phyloP scores from a whole-genome alignment of 257 asterid species.

The Euphrasia confusa region DNA sequence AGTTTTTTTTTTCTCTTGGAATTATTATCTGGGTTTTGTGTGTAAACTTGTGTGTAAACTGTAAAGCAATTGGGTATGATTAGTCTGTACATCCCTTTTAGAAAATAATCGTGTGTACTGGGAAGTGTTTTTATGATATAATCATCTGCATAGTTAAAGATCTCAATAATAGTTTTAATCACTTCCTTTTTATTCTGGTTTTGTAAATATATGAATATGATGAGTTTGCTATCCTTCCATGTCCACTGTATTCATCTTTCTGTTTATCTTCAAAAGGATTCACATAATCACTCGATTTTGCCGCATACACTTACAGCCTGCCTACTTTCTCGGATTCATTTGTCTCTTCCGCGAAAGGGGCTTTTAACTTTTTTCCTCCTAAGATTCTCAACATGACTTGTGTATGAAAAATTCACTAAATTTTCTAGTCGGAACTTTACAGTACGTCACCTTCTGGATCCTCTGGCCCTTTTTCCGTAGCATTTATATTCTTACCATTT shows the following conservation, averaged over 20 bases:
- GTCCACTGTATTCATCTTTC: neutral
- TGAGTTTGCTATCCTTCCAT: neutral
- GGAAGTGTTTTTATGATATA: neutral
- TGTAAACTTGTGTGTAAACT: neutral
- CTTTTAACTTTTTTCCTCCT: neutral
- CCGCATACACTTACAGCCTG: neutral
- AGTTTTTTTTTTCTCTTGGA: neutral
- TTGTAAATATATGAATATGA: neutral
- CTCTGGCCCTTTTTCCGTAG: neutral
- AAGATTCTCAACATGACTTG: neutral
- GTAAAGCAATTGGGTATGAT: constrained; percentile 15
- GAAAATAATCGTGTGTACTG: neutral
- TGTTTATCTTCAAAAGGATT: constrained; percentile 7
- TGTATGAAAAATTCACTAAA: neutral
- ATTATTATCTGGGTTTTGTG: constrained; percentile 10
- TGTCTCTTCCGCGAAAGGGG: neutral
- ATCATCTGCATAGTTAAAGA: constrained; percentile 5
- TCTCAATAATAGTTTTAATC: no score
- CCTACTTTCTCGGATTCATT: neutral
- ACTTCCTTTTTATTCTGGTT: no score
- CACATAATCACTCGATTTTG: neutral
- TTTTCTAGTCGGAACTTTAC: constrained; percentile 9
- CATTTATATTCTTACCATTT: constrained; percentile 5
- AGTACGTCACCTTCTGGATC: neutral
- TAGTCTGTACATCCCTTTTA: constrained; percentile 8